Evolutionary conservation across 257 asterid species (phyloP), one percentile per base, ranked within the genome.

Genomic region (Oldenlandia corymbosa): DNA sequence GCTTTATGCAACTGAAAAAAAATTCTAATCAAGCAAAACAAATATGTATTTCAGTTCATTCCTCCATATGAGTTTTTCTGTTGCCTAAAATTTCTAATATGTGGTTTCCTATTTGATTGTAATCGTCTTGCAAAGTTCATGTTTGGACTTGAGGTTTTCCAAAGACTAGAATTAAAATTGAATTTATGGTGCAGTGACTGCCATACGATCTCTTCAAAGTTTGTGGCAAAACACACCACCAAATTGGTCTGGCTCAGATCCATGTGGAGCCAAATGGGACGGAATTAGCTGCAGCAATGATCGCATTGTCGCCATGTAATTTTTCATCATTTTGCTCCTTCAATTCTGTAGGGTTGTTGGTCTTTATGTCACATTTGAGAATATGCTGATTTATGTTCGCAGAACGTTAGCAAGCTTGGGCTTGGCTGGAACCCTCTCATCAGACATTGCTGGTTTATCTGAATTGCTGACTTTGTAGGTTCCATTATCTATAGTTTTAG

Each of bases 401-500:
- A 93, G 99, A 64, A 83, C 90, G 49, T 72, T 93, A 50, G 68
- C 90, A 20, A 81, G 86, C 81, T 51, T 75, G 41, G 61, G 72
- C 60, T 23, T 93, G 76, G 73, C 68, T 2, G 99, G 99, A 27
- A 57, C 28, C 64, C 84, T 93, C 55, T 64, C 95, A 52, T 78
- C 92, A 60, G 96, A 90, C 77, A 84, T 93, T 62, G 43, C 51
- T 28, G 74, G 54, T 30, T 67, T 93, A 62, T 49, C 95, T 2
- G 90, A 79, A 66, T 71, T 93, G 86, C 84, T 70, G 79, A 93
- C 59, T 69, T 71, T 90, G 99, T 93, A 80, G 49, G 96, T 69
- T 71, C 59, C 71, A n/a, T 60, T 39, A 23, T 62, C 46, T 17
- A 53, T 0, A 24, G 8, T 57, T 53, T 17, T 56, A 55, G 31